Evolutionary conservation across 208 protist genomes (phyloP), one percentile per base, ranked within the genome.

Genomic region (Trypanosoma scelopori): DNA sequence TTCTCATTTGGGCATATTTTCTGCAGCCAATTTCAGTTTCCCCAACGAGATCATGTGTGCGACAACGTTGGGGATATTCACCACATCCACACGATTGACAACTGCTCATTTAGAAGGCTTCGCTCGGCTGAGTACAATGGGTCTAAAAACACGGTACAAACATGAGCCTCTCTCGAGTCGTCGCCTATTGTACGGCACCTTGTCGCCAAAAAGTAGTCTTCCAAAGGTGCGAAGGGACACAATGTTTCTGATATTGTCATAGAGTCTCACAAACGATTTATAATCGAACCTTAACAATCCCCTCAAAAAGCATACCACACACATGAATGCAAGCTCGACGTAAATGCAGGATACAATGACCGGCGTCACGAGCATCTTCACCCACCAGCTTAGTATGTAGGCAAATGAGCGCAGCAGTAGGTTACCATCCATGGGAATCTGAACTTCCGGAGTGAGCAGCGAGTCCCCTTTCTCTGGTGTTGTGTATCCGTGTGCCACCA

Each of bases 111-210:
- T 69, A 1, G 64, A 76, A 35, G 48, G 62, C 28, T 77, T 79
- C 20, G 71, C 71, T 20, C 74, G 65, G 13, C 75, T 77, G 1
- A 86, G 55, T 12, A 67, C 42, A 3, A 90, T 73, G 15, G 84
- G 78, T 5, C 71, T 35, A 73, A 90, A 89, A 0, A 91, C 18
- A 56, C 87, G 76, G 46, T 78, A 93, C 18, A 89, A 32, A 9
- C 72, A 47, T 27, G 76, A 87, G 18, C 81, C 69, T 23, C 76
- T 51, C 28, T 76, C 74, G 0, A 93, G 71, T 15, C 81, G 63
- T 46, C 76, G 55, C 35, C 74, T 65, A 49, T 87, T 88, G 55
- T 62, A 74, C 12, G 79, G 65, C 9, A 93, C 71, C 25, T 65
- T 58, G 0, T 58, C 56, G 15, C 81, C 78, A 46, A 93, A 78